Evolutionary conservation across 2,329 filamentous ascomycete species (phyloP).

Genomic region (Ceratocystiopsis brevicomis): DNA sequence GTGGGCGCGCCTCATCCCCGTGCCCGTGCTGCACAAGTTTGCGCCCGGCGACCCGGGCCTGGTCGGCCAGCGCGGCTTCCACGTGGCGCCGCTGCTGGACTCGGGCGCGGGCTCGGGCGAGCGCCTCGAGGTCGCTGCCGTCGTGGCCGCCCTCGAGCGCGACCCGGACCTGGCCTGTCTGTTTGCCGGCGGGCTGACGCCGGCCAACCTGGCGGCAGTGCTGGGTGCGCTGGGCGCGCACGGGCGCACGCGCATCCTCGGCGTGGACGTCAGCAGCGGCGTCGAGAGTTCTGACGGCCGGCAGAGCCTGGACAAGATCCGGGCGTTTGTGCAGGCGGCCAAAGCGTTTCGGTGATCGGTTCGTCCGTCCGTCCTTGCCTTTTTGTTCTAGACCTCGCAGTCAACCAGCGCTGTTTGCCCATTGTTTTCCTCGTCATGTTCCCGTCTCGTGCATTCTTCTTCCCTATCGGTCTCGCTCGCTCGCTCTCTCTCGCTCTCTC

Average conservation of each 20-base stretch:
- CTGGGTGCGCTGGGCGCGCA: constrained; percentile 44
- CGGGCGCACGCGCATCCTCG: constrained; percentile 31
- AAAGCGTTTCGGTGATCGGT: constrained; percentile 24
- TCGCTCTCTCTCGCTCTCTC: no score
- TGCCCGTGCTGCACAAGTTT: constrained; percentile 80
- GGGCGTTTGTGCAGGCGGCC: constrained; percentile 56
- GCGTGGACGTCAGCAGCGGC: constrained; percentile 85
- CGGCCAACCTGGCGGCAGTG: constrained; percentile 54
- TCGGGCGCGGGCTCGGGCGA: constrained; percentile 72
- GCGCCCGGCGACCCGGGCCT: constrained; percentile 49
- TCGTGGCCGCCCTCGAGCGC: constrained; percentile 44
- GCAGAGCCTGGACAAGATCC: constrained; percentile 68
- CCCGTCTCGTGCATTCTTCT: no score
- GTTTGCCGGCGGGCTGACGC: constrained; percentile 68
- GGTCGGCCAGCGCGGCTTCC: constrained; percentile 57
- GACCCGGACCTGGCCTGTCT: constrained; percentile 58
- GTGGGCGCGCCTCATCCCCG: constrained; percentile 75
- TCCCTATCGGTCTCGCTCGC: no score
- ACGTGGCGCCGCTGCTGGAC: constrained; percentile 69
- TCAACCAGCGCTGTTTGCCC: no score
- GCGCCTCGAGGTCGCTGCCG: constrained; percentile 50
- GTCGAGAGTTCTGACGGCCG: constrained; percentile 70
- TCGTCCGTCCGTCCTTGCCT: no score
- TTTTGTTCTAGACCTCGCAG: no score
- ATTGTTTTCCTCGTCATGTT: no score